These are phyloP conservation scores for Coelastrella sp. DNA, from an alignment of 139 green algal species.

Conservation along the genomic window DNA sequence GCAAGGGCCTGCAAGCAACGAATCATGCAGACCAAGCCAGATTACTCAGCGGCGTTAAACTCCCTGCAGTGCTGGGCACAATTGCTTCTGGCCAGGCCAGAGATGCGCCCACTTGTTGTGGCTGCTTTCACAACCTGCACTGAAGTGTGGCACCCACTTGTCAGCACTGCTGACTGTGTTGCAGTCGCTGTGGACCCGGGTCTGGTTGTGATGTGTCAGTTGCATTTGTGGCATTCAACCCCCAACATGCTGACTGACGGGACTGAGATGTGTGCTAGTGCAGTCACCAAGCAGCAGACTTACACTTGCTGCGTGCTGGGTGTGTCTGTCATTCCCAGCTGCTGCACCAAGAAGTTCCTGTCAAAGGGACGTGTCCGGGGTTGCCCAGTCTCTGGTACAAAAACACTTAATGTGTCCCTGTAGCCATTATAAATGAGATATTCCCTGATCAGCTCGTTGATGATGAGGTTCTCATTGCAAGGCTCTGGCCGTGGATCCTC, in stretches of 20 bases:
- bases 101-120: too few species aligned
- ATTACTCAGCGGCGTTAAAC: too few species aligned
- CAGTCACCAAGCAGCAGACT: slow-evolving; percentile 25
- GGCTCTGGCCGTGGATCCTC: slow-evolving; percentile 44
- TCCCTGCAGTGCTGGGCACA: too few species aligned
- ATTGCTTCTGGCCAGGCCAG: not conserved
- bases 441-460: slow-evolving; percentile 79
- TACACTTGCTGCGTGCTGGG: slow-evolving; percentile 58
- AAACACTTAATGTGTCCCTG: slow-evolving; percentile 61
- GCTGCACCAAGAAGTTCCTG: slow-evolving; percentile 58
- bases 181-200: too few species aligned
- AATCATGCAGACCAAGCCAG: too few species aligned
- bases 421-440: slow-evolving; percentile 61
- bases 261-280: too few species aligned
- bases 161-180: too few species aligned
- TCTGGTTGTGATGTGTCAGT: too few species aligned
- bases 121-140: too few species aligned
- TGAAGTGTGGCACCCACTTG: too few species aligned
- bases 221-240: too few species aligned
- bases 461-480: slow-evolving; percentile 67
- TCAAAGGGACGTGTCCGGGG: slow-evolving; percentile 59
- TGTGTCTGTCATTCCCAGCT: slow-evolving; percentile 52
- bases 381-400: slow-evolving; percentile 64
- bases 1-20: slow-evolving; percentile 35
- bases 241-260: too few species aligned